These are phyloP conservation scores for Pleoardoris graminearum DNA, from an alignment of 2,329 filamentous ascomycete genomes.

Conservation along the genomic window DNA sequence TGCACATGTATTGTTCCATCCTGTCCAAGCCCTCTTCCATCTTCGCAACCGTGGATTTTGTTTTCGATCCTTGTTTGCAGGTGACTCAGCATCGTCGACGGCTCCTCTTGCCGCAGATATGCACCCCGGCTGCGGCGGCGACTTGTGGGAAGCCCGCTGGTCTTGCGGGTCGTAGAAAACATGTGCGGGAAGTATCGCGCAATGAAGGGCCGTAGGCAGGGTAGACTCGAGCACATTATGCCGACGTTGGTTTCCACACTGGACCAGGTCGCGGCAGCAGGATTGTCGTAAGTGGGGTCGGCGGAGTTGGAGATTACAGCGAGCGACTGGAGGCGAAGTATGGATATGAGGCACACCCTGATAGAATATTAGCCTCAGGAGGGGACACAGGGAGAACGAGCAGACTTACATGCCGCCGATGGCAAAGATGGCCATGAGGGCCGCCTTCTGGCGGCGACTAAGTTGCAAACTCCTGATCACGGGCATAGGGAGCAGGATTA, in stretches of 20 bases:
- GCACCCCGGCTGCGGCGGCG: neutral
- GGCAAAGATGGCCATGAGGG: slow-evolving; percentile 44
- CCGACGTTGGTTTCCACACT: slow-evolving; percentile 17
- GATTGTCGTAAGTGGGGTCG: slow-evolving; percentile 19
- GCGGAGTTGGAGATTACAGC: slow-evolving; percentile 13
- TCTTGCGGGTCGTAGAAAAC: slow-evolving; percentile 6
- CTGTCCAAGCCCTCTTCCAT: neutral
- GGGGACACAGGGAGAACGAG: neutral
- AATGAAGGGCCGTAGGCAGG: slow-evolving; percentile 14
- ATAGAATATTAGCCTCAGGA: neutral
- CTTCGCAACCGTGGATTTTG: neutral
- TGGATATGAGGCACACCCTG: slow-evolving; percentile 24
- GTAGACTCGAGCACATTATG: slow-evolving; percentile 22
- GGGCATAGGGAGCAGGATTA: slow-evolving; percentile 42
- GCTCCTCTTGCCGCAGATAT: neutral
- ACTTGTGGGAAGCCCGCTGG: neutral
- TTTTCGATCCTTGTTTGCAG: neutral
- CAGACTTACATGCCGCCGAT: slow-evolving; percentile 47
- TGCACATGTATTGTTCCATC: neutral
- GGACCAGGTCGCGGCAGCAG: slow-evolving; percentile 19
- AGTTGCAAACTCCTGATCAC: slow-evolving; percentile 41
- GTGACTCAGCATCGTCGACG: neutral
- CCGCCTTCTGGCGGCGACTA: slow-evolving; percentile 39
- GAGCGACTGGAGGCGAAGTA: slow-evolving; percentile 5
- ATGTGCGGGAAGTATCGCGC: slow-evolving; percentile 9